Evolutionary conservation across 2,329 filamentous ascomycete genomes (phyloP), one percentile per base, ranked within the genome.

Genomic region (Beauveria varroae): DNA sequence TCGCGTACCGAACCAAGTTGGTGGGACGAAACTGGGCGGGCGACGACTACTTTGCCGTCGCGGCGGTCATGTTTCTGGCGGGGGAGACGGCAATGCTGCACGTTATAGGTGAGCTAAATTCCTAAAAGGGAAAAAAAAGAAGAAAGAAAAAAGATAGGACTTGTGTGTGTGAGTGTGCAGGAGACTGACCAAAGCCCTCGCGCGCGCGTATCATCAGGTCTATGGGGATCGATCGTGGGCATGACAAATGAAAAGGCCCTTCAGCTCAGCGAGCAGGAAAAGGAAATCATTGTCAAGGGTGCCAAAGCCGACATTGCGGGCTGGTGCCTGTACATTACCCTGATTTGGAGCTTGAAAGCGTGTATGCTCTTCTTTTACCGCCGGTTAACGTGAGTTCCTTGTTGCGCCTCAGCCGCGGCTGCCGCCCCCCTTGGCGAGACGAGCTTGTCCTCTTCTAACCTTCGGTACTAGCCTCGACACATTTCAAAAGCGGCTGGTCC

Each of bases 21-120:
- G 74, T 78, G 3, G 76, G 76, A 1, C 66, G 75, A 61, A 73
- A 72, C 14, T 76, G 72, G 68, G 71, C 77, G 20, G 74, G 75
- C 2, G 77, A 79, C 63, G 77, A 79, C 53, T 73, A 72, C 56
- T 78, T 79, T 60, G 70, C 75, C 0, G 61, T 75, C 18, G 51
- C 72, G 5, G 68, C 70, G 0, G 63, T 77, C 5, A 3, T 76
- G 0, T 73, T 78, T 50, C 76, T 74, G 71, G 76, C 74, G 26
- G 60, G 60, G 16, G 60, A 62, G 47, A 57, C 60, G 43, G 44
- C 54, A 14, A 73, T 73, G 72, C 53, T 73, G 30, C 70, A 73
- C 40, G 63, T 73, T 9, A 73, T 73, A 16, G 71, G 71, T 73
- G 67, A 57, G 65, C 46, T 30, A 22, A 10, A 37, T 5, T 49